Conservation (phyloP, 176 grass and related monocot species). For the Avena eriantha region DNA sequence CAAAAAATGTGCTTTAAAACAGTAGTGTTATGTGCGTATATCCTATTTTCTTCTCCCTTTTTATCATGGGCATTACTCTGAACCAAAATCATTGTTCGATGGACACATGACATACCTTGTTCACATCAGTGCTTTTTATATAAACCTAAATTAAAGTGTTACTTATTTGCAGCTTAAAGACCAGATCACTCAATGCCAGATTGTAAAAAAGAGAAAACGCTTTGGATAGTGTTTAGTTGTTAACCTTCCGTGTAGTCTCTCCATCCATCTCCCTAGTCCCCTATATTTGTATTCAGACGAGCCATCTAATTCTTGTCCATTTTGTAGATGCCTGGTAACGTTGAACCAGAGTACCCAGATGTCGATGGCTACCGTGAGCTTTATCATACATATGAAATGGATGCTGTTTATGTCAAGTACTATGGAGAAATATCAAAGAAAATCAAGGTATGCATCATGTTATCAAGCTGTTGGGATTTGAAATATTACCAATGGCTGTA, state of each 20-base stretch:
- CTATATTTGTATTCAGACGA: neutral
- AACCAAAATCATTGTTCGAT: neutral
- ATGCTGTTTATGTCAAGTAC: conserved; percentile 37
- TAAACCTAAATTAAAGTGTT: neutral
- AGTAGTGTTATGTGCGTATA: too few relatives aligned
- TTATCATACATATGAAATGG: conserved; percentile 11
- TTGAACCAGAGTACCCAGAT: neutral
- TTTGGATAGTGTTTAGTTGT: neutral
- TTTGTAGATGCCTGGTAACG: neutral
- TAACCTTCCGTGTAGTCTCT: neutral
- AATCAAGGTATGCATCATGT: conserved; percentile 36
- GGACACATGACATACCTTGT: neutral
- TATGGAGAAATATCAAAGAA: conserved; percentile 23
- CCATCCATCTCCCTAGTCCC: neutral
- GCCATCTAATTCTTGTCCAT: neutral
- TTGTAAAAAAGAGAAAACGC: neutral
- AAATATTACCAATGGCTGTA: neutral
- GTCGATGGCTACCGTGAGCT: neutral
- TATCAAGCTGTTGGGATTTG: neutral
- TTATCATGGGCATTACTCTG: neutral
- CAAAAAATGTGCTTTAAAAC: too few relatives aligned
- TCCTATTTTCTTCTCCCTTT: neutral
- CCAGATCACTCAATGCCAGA: neutral
- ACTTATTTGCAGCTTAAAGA: neutral
- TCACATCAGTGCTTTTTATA: neutral